phyloP scores from a whole-genome alignment of 805 yeast genomes.

The Groenewaldozyma salmanticensis region DNA sequence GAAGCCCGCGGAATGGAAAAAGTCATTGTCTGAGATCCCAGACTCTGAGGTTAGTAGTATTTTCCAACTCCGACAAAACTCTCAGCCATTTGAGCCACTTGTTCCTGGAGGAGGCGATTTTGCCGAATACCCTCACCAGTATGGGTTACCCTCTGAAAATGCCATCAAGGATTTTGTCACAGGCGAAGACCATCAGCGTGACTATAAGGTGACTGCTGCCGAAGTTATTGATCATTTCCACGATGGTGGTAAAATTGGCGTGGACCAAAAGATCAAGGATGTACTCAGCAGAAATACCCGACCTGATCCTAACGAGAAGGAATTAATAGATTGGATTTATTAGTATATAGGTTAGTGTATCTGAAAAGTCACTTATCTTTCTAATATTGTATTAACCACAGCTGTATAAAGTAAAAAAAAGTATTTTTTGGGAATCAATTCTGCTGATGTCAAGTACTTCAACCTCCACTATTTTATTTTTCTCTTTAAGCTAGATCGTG shows the following conservation, averaged over 20 bases:
- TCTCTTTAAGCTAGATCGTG: too few species aligned
- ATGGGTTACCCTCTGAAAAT: slow-evolving; percentile 70
- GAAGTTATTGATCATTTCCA: slow-evolving; percentile 61
- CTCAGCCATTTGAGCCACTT: slow-evolving; percentile 23
- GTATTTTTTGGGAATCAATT: too few species aligned
- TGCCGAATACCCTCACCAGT: slow-evolving; percentile 49
- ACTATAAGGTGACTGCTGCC: slow-evolving; percentile 55
- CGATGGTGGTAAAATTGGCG: slow-evolving; percentile 44
- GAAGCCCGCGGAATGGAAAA: slow-evolving; percentile 42
- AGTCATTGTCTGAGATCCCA: slow-evolving; percentile 32
- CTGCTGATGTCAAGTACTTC: too few species aligned
- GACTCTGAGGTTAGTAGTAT: slow-evolving; percentile 20
- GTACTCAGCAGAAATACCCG: slow-evolving; percentile 50
- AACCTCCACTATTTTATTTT: too few species aligned
- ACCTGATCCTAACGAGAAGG: slow-evolving; percentile 33
- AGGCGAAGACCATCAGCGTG: slow-evolving; percentile 59
- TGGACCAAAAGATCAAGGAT: slow-evolving; percentile 47
- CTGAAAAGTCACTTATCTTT: neutral
- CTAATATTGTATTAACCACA: neutral
- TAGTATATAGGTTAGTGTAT: slow-evolving; percentile 10
- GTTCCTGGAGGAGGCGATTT: slow-evolving; percentile 29
- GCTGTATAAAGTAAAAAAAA: too few species aligned
- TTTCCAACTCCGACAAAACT: slow-evolving; percentile 19
- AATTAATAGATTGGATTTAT: slow-evolving; percentile 41
- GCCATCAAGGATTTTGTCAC: slow-evolving; percentile 57